Evolutionary conservation across 2,329 filamentous ascomycete genomes (phyloP).

Genomic region (Aspergillus pseudoglaucus): DNA sequence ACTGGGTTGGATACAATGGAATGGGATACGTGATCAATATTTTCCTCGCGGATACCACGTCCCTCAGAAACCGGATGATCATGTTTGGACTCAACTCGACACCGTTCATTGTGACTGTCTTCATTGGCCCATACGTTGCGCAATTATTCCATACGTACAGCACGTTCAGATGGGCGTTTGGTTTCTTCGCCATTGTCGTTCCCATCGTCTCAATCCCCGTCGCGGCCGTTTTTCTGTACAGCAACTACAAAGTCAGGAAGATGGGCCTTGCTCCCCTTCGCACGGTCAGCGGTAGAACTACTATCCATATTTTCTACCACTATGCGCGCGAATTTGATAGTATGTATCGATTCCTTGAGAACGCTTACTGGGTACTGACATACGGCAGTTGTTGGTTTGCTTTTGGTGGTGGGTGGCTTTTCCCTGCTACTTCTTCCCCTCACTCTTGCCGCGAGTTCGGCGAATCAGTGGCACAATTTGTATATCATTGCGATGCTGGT

Average conservation of each 20-base stretch:
- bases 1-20: slow-evolving; percentile 50
- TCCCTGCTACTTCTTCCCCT: slow-evolving; percentile 42
- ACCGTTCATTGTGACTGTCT: slow-evolving; percentile 57
- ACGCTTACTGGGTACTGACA: neutral
- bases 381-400: slow-evolving; percentile 44
- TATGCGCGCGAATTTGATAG: slow-evolving; percentile 56
- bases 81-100: slow-evolving; percentile 53
- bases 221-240: slow-evolving; percentile 46
- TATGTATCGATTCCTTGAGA: slow-evolving; percentile 12
- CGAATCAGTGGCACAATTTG: slow-evolving; percentile 35
- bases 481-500: slow-evolving; percentile 47
- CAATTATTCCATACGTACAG: slow-evolving; percentile 44
- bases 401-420: slow-evolving; percentile 55
- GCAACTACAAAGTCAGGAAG: slow-evolving; percentile 50
- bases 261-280: slow-evolving; percentile 42
- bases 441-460: slow-evolving; percentile 40
- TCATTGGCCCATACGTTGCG: slow-evolving; percentile 47
- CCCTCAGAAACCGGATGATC: slow-evolving; percentile 52
- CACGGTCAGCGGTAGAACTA: slow-evolving; percentile 37
- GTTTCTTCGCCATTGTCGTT: slow-evolving; percentile 53
- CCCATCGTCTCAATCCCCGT: slow-evolving; percentile 51
- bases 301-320: slow-evolving; percentile 39
- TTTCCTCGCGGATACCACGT: slow-evolving; percentile 56
- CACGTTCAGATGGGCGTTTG: slow-evolving; percentile 56
- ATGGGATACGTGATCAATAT: slow-evolving; percentile 51